Evolutionary conservation across 495 filamentous ascomycete genomes (phyloP), one percentile per base, ranked within the genome.

Genomic region (Saxispiralis lemnorum): DNA sequence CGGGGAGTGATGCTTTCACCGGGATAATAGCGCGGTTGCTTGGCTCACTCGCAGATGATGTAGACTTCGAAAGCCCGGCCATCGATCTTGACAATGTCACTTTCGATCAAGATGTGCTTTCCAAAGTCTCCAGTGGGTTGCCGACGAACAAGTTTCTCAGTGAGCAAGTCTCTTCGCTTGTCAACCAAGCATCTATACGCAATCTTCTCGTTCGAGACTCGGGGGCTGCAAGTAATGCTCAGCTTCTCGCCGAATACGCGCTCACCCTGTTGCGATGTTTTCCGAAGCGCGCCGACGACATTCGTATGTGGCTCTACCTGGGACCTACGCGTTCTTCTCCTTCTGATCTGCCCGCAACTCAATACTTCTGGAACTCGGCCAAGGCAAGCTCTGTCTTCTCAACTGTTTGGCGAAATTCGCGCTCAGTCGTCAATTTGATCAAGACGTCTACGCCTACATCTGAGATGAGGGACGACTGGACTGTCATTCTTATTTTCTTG

Each of bases 221-320:
- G 1, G 11, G 42, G 40, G 28, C 52, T 37, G 45, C 30, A 48
- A 7, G 45, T 5, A 17, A 7, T 21, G 19, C 16, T 1, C 76
- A 74, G 47, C 63, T 81, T 11, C 68, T 95, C 36, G 86, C 92
- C 36, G 81, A 76, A 36, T 96, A 93, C 56, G 82, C 85, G 2
- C 65, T 96, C 34, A 89, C 82, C 12, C 62, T 99, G 7, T 62
- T 96, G 6, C 75, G 80, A 44, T 81, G 84, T 43, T 99, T 99
- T 51, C 89, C 87, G 15, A 67, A 71, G 7, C 70, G 75, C 32
- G 73, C 76, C 15, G 85, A 93, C 53, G 92, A 96, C 41, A 92
- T 96, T 40, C 79, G 87, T 0, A 93, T 96, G 83, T 92, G 89
- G 68, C 64, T 99, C 4, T 96, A 86, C 51, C 64, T 86, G 12